Evolutionary conservation across 2,329 filamentous ascomycete species (phyloP), one percentile per base, ranked within the genome.

Genomic region (Fonsecaea pugnacius): DNA sequence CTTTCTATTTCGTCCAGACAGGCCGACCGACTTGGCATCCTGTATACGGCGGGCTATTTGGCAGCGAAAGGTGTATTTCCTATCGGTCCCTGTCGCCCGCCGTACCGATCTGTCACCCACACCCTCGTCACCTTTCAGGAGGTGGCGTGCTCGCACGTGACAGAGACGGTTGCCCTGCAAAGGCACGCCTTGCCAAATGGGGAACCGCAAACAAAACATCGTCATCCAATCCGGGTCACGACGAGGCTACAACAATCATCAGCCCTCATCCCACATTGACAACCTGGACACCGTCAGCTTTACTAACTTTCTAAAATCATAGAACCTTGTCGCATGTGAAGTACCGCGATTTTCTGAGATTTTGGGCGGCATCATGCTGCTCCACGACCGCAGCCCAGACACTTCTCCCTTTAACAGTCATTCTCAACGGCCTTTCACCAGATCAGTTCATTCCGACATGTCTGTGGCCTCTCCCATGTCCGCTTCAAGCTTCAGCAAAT

Each of bases 341-440:
- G 2, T 27, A 48, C 24, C 48, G n/a, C 18, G 14, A 9, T 14
- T 24, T 24, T 8, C 55, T 48, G 30, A 14, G 10, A 24, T 32
- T 10, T 40, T 18, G 16, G 24, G 66, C 64, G 63, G 66, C 66
- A 60, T 35, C 14, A 69, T 69, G 67, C 65, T 69, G 65, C 65
- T 69, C 48, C 67, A 69, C 54, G 67, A 69, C 27, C 60, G 63
- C 60, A 69, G 65, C 58, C 65, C 64, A n/a, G 65, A 67, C 58
- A 63, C 62, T 43, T 69, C 67, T n/a, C 67, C 67, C 67, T 80
- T 83, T 72, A 86, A 83, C 76, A 85, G 86, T 77, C 86, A 88
- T 71, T 85, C 89, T 75, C 91, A 89, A 81, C 89, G 92, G 73
- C 90, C 87, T 75, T 96, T 96, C 75, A 83, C 84, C 65, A 86